phyloP scores from a whole-genome alignment of 2,329 filamentous ascomycete genomes.

The Alternaria brassicicola region DNA sequence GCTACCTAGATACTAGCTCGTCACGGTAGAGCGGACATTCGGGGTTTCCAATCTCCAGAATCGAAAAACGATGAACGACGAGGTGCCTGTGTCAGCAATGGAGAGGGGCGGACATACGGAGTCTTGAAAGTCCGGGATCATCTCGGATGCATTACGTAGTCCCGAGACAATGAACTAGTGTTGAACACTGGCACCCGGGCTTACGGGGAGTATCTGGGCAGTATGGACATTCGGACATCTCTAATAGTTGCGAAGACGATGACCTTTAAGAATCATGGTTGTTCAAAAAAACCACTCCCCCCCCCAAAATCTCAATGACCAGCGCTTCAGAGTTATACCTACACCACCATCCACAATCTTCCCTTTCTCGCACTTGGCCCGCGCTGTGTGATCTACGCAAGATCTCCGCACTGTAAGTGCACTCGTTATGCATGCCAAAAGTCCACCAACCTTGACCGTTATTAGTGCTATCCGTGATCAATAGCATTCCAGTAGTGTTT shows the following conservation, averaged over 20 bases:
- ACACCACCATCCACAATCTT: not conserved
- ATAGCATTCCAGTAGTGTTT: not conserved
- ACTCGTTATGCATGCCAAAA: not conserved
- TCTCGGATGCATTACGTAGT: not conserved
- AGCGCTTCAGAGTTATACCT: not conserved
- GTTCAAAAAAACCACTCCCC: not conserved
- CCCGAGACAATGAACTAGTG: no score
- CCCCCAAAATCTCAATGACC: not conserved
- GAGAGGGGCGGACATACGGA: no score
- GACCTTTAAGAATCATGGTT: not conserved
- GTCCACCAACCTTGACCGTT: not conserved
- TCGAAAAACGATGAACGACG: no score
- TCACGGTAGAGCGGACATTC: no score
- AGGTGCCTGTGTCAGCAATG: no score
- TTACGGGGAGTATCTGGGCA: no score
- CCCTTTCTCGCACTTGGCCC: not conserved
- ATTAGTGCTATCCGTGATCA: not conserved
- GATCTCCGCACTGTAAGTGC: not conserved
- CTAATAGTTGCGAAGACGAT: not conserved
- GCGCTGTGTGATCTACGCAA: not conserved
- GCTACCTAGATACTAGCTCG: no score
- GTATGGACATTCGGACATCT: not conserved
- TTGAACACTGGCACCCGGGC: no score
- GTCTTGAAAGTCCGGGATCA: no score
- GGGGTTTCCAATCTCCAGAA: no score